Evolutionary conservation across 495 filamentous ascomycete species (phyloP).

Genomic region (Amniculicola lignicola): DNA sequence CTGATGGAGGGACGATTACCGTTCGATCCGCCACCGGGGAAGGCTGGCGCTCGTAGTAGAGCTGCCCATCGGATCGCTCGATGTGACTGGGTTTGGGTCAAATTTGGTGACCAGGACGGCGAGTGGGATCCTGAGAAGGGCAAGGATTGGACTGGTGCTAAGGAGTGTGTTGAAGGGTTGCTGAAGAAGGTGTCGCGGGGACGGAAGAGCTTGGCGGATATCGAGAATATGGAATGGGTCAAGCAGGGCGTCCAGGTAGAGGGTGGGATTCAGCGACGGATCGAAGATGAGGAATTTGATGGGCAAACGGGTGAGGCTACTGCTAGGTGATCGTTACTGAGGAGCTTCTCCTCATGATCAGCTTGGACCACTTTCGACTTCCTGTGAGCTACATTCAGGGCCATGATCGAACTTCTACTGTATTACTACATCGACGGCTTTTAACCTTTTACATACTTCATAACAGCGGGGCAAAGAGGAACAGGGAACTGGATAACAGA

Average conservation of each 20-base stretch:
- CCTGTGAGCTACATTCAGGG: no score
- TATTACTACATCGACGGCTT: no score
- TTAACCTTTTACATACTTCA: no score
- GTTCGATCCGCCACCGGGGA: constrained; percentile 80
- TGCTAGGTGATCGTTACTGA: constrained; percentile 24
- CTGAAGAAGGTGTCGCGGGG: constrained; percentile 70
- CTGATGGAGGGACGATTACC: constrained; percentile 88
- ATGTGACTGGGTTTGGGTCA: constrained; percentile 90
- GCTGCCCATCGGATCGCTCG: constrained; percentile 91
- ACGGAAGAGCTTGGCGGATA: constrained; percentile 67
- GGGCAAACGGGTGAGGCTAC: background rate
- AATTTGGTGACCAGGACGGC: constrained; percentile 71
- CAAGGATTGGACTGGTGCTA: constrained; percentile 65
- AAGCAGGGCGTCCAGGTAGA: constrained; percentile 65
- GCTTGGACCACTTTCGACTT: no score
- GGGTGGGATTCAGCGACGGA: constrained; percentile 58
- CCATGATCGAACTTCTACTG: no score
- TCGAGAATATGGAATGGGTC: constrained; percentile 74
- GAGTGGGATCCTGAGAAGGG: constrained; percentile 63
- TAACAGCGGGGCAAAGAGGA: no score
- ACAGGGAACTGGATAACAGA: no score
- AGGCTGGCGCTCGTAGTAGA: constrained; percentile 60
- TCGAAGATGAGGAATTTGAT: constrained; percentile 23
- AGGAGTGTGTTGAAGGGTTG: constrained; percentile 74
- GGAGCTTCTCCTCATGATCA: no score